phyloP scores from a whole-genome alignment of 2,329 filamentous ascomycete genomes.

The Colletotrichum filicis region DNA sequence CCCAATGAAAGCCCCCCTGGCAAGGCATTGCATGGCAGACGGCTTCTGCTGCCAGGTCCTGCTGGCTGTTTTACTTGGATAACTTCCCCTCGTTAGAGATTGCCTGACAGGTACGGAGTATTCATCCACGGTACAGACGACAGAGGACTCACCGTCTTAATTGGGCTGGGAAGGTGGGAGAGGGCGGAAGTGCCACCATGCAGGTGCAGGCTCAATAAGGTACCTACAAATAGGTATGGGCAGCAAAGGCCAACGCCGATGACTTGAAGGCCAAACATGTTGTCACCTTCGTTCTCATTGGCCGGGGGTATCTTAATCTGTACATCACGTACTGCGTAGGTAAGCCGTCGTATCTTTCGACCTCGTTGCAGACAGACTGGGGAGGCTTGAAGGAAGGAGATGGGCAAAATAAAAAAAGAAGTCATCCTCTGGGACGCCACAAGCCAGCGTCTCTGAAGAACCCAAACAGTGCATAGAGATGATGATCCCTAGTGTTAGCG shows the following conservation, averaged over 20 bases:
- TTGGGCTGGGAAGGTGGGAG: background rate
- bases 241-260: background rate
- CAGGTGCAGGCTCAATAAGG: background rate
- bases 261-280: background rate
- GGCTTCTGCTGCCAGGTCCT: background rate
- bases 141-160: background rate
- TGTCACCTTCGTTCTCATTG: background rate
- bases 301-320: background rate
- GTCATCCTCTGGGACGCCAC: constrained; percentile 9
- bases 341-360: background rate
- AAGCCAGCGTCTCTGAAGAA: constrained; percentile 34
- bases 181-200: background rate
- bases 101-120: constrained; percentile 10
- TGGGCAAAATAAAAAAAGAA: background rate
- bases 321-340: too few species aligned
- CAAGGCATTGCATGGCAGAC: constrained; percentile 11
- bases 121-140: background rate
- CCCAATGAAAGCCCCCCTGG: constrained; percentile 17
- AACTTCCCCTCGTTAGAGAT: constrained; percentile 3
- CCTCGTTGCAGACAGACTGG: background rate
- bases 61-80: background rate
- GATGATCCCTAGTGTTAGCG: constrained; percentile 29
- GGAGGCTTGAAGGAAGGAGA: background rate
- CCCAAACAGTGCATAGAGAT: constrained; percentile 30
- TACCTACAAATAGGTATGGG: background rate